phyloP scores from a whole-genome alignment of 345 rosid genomes.

The Euclidium syriacum region DNA sequence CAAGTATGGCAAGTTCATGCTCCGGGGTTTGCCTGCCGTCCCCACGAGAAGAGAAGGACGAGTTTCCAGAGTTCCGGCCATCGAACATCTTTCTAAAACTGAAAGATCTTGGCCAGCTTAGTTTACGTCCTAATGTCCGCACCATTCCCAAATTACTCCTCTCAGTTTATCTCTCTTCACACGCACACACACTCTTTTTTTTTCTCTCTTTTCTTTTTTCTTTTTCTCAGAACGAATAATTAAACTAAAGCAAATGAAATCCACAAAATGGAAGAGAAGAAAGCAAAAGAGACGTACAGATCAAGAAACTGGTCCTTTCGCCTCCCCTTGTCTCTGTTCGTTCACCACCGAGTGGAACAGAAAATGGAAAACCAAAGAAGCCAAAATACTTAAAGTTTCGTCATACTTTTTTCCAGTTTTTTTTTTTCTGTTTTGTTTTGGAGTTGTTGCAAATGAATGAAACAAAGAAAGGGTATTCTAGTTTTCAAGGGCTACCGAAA shows the following conservation, averaged over 20 bases:
- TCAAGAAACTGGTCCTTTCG: background rate
- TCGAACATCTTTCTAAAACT: slow-evolving; percentile 46
- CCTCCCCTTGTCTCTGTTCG: slow-evolving; percentile 10
- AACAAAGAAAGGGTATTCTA: slow-evolving; percentile 11
- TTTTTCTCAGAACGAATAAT: background rate
- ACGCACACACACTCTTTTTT: background rate
- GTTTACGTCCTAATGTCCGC: slow-evolving; percentile 46
- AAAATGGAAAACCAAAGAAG: background rate
- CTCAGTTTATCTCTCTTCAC: slow-evolving; percentile 6
- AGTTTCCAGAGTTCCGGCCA: slow-evolving; percentile 30
- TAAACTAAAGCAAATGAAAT: background rate
- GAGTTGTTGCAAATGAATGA: slow-evolving; percentile 19
- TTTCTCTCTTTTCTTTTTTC: background rate
- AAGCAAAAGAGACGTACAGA: slow-evolving; percentile 23
- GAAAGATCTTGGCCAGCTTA: slow-evolving; percentile 49
- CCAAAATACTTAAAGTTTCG: background rate
- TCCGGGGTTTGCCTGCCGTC: slow-evolving; percentile 31
- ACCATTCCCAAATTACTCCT: slow-evolving; percentile 47
- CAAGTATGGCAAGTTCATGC: background rate
- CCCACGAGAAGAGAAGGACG: slow-evolving; percentile 32
- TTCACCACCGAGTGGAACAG: slow-evolving; percentile 22
- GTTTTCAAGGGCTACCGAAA: slow-evolving; percentile 26
- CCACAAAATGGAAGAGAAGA: slow-evolving; percentile 19
- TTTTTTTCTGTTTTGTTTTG: background rate
- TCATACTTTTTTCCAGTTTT: background rate